Conservation (phyloP, 768 basidiomycete genomes). For the Galerina sulciceps region DNA sequence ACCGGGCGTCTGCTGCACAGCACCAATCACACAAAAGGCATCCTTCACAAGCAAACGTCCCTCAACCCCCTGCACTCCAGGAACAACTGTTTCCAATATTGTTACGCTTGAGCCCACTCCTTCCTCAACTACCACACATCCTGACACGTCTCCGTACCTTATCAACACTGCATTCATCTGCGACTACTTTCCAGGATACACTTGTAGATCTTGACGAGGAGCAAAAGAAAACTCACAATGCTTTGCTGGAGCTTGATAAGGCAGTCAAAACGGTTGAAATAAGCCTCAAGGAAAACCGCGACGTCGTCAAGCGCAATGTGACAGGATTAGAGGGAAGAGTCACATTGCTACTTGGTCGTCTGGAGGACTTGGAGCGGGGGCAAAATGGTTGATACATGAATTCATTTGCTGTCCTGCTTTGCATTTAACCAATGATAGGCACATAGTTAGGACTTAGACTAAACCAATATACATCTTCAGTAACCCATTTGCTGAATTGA, state of each 20-base stretch:
- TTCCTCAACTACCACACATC: slow-evolving; percentile 89
- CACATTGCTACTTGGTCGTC: slow-evolving; percentile 40
- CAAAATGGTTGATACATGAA: slow-evolving; percentile 9
- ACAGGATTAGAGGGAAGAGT: slow-evolving; percentile 63
- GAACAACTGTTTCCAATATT: slow-evolving; percentile 74
- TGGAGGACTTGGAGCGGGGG: slow-evolving; percentile 43
- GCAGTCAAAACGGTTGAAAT: slow-evolving; percentile 76
- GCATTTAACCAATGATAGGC: neutral
- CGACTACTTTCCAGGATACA: slow-evolving; percentile 74
- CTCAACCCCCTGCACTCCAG: slow-evolving; percentile 30
- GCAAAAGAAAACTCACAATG: slow-evolving; percentile 65
- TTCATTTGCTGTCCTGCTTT: neutral
- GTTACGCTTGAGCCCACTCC: slow-evolving; percentile 68
- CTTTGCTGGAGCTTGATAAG: slow-evolving; percentile 65
- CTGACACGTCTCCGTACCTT: slow-evolving; percentile 88
- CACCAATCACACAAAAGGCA: slow-evolving; percentile 49
- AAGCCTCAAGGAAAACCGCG: slow-evolving; percentile 76
- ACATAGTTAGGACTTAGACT: neutral
- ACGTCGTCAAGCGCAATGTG: slow-evolving; percentile 75
- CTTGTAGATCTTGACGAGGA: slow-evolving; percentile 73
- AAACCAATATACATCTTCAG: neutral
- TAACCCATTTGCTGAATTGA: neutral
- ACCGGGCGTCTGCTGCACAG: slow-evolving; percentile 69
- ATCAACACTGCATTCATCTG: slow-evolving; percentile 79
- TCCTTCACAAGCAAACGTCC: slow-evolving; percentile 41